phyloP scores from a whole-genome alignment of 2,329 filamentous ascomycete genomes.

The Fusarium pseudocircinatum region DNA sequence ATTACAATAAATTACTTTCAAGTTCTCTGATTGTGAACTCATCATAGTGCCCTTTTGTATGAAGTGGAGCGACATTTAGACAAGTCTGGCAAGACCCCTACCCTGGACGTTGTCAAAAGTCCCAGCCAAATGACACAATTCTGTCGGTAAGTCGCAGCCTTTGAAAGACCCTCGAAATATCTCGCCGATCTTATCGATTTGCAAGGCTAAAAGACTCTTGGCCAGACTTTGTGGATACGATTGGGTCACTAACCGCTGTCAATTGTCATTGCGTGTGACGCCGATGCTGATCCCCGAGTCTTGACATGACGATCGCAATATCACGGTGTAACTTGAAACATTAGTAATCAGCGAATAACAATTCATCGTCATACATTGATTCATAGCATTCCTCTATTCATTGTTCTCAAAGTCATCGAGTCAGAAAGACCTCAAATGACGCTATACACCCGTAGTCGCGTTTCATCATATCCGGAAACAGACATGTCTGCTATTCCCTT shows the following conservation, averaged over 20 bases:
- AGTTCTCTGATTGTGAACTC: background rate
- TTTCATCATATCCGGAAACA: background rate
- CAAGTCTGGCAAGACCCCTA: accelerated
- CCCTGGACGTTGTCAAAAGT: background rate
- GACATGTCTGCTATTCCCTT: background rate
- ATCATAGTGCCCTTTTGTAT: too few species aligned
- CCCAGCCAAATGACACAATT: background rate
- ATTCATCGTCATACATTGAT: background rate
- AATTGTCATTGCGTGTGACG: background rate
- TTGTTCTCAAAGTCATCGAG: background rate
- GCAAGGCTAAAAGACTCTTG: background rate
- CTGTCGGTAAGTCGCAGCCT: background rate
- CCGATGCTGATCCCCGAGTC: background rate
- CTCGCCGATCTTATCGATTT: background rate
- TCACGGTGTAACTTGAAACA: background rate
- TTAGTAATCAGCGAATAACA: background rate
- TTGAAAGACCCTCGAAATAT: background rate
- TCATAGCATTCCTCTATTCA: background rate
- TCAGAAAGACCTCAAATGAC: background rate
- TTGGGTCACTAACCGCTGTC: background rate
- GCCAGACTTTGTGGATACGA: background rate
- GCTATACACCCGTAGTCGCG: background rate
- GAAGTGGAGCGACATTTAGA: background rate
- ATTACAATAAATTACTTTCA: background rate
- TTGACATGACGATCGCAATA: background rate